These are phyloP conservation scores for Mycena rebaudengoi DNA, from an alignment of 768 basidiomycete genomes.

Conservation along the genomic window DNA sequence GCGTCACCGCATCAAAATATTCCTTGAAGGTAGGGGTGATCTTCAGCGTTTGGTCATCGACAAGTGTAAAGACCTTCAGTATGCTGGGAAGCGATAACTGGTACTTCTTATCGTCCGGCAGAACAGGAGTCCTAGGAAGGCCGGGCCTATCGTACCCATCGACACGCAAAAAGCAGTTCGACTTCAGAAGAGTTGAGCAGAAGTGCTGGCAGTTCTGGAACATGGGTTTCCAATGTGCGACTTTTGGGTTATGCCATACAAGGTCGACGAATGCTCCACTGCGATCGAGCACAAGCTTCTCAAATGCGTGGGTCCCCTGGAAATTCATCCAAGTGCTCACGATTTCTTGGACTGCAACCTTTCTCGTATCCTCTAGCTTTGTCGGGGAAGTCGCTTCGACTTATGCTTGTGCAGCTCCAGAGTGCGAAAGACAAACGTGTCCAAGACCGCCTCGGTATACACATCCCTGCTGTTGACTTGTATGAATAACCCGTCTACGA, in stretches of 20 bases:
- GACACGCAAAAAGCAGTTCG: conserved; percentile 7
- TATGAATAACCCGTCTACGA: conserved; percentile 11
- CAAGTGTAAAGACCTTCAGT: conserved; percentile 1
- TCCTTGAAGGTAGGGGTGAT: not conserved
- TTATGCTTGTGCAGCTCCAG: not conserved
- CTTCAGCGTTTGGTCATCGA: not conserved
- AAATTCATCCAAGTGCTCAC: conserved; percentile 6
- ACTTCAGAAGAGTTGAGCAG: not conserved
- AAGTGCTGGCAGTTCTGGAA: conserved; percentile 18
- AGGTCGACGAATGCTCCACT: conserved; percentile 7
- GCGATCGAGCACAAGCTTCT: conserved; percentile 14
- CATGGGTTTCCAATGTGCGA: conserved; percentile 7
- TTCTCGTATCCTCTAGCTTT: conserved; percentile 5
- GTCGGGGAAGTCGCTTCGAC: not conserved
- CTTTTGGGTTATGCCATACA: conserved; percentile 4
- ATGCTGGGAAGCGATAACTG: not conserved
- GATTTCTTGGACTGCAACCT: not conserved
- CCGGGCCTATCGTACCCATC: conserved; percentile 12
- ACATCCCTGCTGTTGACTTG: conserved; percentile 6
- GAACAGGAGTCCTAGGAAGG: not conserved
- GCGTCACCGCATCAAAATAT: not conserved
- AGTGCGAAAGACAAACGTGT: not conserved
- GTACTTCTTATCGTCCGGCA: not conserved
- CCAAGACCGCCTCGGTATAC: conserved; percentile 2
- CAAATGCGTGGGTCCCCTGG: conserved; percentile 10